Evolutionary conservation across 768 basidiomycete species (phyloP), one percentile per base, ranked within the genome.

Genomic region (Filobasidium floriforme): DNA sequence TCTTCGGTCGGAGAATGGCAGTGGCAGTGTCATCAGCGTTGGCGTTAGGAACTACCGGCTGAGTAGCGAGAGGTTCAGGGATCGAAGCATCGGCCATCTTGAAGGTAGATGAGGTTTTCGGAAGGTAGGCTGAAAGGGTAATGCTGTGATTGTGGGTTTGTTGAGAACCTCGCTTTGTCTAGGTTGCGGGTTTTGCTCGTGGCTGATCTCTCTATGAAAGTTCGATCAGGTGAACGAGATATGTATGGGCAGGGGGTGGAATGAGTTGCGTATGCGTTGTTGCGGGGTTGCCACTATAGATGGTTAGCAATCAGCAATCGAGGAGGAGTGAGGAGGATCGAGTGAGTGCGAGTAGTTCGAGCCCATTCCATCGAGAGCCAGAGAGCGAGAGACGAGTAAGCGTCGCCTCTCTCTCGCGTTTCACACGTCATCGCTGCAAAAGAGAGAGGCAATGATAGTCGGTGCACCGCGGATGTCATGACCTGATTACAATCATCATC

Each of bases 1-100:
- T 94, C 89, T 98, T 99, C 70, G 88, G 88, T 69, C 96, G 83
- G 67, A 99, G 83, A 78, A 99, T 98, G 59, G 94, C 94, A 41
- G 94, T 98, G 22, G 93, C 90, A 63, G 85, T 83, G 73, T 96
- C 93, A 79, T 97, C 88, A 40, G 59, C 44, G 24, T 89, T n/a
- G 89, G 89, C 60, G 7, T 66, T 60, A 22, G n/a, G 18, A 37
- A 7, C 61, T 60, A 28, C 59, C 22, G 26, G 61, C 14, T 46
- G 41, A 62, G 61, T 49, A 41, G 61, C 41, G 9, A 49, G 29
- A 15, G 62, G 49, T 18, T 63, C 62, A 18, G 61, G 61, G 44
- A 62, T 44, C 18, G 40, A 29, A 22, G 61, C 41, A 41, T 62
- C 61, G 26, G 62, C 62, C 62, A 63, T 63, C n/a, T 12, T 63